Conservation (phyloP, 805 yeast genomes). For the Myxozyma vanderwaltii region DNA sequence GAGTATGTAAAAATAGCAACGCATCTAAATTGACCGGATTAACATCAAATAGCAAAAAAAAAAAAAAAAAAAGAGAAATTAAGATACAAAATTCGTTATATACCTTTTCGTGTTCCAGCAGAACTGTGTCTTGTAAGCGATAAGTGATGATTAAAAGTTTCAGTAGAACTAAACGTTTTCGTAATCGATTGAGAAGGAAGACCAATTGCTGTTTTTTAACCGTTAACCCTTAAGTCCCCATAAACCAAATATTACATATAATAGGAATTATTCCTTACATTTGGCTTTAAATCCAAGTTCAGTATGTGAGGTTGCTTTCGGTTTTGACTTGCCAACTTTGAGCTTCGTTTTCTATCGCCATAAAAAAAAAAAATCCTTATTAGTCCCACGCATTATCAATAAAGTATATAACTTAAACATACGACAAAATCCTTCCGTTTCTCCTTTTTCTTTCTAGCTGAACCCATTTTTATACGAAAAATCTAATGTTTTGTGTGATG, state of each 20-base stretch:
- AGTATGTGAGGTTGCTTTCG: conserved; percentile 73
- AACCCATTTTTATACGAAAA: conserved; percentile 22
- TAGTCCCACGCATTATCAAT: neutral
- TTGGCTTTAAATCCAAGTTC: conserved; percentile 83
- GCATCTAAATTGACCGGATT: conserved; percentile 51
- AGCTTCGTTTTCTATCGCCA: conserved; percentile 62
- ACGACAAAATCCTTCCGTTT: conserved; percentile 70
- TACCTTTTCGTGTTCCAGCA: conserved; percentile 62
- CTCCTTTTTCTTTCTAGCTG: conserved; percentile 55
- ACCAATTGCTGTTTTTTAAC: conserved; percentile 43
- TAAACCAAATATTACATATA: too few species aligned
- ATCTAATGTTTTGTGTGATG: too few species aligned
- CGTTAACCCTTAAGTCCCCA: neutral
- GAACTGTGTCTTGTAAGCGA: conserved; percentile 76
- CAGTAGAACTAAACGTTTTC: conserved; percentile 28
- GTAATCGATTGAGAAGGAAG: conserved; percentile 46
- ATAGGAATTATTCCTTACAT: conserved; percentile 27
- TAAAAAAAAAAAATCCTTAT: neutral
- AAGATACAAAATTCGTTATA: too few species aligned
- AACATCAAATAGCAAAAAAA: neutral
- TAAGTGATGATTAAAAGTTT: conserved; percentile 56
- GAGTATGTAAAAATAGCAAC: conserved; percentile 49
- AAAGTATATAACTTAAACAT: conserved; percentile 19
- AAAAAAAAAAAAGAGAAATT: neutral
- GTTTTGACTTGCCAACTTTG: conserved; percentile 81